Evolutionary conservation across 1,284 basidiomycete genomes (phyloP).

Genomic region (Leccinum pseudoinsigne): DNA sequence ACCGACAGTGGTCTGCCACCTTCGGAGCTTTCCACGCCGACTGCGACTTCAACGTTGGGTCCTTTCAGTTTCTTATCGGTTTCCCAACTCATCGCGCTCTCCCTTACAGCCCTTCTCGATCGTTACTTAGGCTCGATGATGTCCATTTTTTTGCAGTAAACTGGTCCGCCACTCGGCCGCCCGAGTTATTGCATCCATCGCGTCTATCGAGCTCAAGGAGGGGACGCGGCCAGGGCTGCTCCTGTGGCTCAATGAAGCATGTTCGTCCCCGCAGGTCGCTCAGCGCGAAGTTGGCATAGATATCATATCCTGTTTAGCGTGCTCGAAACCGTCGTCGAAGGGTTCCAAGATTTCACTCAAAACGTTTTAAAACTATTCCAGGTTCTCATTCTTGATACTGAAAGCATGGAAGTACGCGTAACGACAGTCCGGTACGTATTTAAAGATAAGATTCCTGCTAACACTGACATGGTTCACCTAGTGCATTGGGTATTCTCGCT

Average conservation of each 20-base stretch:
- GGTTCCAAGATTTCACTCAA: constrained; percentile 77
- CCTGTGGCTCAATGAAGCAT: constrained; percentile 85
- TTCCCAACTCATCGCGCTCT: constrained; percentile 9
- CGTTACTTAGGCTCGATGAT: constrained; percentile 27
- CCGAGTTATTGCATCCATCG: constrained; percentile 93
- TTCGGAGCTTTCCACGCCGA: background rate
- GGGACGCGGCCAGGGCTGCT: constrained; percentile 89
- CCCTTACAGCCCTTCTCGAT: constrained; percentile 17
- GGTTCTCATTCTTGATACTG: constrained; percentile 80
- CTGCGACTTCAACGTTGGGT: constrained; percentile 15
- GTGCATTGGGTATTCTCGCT: constrained; percentile 89
- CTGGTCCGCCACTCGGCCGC: constrained; percentile 90
- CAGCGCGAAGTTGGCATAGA: constrained; percentile 84
- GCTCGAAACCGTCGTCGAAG: constrained; percentile 90
- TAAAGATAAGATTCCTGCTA: background rate
- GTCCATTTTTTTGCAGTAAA: constrained; percentile 48
- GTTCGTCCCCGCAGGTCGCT: constrained; percentile 63
- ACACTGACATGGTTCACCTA: constrained; percentile 29
- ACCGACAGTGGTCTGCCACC: constrained; percentile 13
- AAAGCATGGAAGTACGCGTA: constrained; percentile 89
- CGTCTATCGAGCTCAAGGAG: constrained; percentile 83
- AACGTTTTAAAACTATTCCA: constrained; percentile 86
- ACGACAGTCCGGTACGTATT: constrained; percentile 77
- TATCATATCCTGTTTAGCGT: constrained; percentile 88
- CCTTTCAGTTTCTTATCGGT: background rate